phyloP scores from a whole-genome alignment of 345 rosid genomes.

The Balakata baccata region DNA sequence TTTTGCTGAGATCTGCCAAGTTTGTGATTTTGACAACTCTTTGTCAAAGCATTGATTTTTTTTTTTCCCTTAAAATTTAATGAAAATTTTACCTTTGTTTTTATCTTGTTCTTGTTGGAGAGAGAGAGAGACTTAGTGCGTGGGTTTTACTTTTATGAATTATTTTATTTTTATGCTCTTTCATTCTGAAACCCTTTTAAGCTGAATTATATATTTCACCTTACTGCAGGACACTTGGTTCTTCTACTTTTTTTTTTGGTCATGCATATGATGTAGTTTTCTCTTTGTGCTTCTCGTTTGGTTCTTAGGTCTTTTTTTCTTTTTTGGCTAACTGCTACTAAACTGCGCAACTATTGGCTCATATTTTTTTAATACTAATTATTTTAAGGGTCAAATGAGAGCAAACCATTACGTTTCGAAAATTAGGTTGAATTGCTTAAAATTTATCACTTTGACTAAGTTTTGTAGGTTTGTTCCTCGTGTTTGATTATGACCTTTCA shows the following conservation, averaged over 20 bases:
- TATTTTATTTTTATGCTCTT: background rate
- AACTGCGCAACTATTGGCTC: background rate
- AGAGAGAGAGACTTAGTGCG: background rate
- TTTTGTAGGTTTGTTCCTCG: background rate
- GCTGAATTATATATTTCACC: background rate
- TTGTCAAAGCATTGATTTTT: background rate
- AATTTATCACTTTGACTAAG: background rate
- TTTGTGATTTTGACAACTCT: background rate
- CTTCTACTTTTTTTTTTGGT: background rate
- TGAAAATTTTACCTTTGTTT: constrained; percentile 5
- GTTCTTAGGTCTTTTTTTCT: background rate
- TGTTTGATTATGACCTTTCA: background rate
- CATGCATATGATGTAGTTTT: background rate
- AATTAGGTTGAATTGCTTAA: background rate
- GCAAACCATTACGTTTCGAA: background rate
- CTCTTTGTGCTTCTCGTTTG: background rate
- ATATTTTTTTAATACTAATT: too few relatives aligned
- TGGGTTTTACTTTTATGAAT: background rate
- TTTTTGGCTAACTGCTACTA: background rate
- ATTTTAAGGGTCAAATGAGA: background rate
- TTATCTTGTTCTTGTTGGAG: constrained; percentile 3
- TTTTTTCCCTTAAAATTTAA: background rate
- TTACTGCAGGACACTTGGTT: background rate
- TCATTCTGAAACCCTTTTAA: background rate
- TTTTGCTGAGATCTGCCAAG: constrained; percentile 35